phyloP scores from a whole-genome alignment of 495 filamentous ascomycete species.

The Hypomontagnella submonticulosa region DNA sequence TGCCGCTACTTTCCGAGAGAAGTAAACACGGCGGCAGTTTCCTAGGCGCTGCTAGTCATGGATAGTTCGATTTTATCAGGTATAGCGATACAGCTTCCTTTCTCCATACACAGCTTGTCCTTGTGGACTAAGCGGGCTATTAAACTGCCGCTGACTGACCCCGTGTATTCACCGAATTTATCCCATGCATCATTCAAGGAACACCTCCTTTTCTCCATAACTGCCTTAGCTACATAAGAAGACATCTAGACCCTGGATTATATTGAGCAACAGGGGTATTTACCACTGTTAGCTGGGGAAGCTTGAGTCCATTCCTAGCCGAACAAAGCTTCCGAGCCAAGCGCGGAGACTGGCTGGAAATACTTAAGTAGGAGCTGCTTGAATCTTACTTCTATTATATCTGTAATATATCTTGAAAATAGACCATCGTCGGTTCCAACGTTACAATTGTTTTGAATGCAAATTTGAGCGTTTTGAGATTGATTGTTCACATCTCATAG shows the following conservation, averaged over 20 bases:
- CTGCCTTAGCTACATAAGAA: slow-evolving; percentile 6
- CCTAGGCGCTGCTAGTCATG: slow-evolving; percentile 3
- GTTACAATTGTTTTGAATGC: neutral
- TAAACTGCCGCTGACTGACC: slow-evolving; percentile 12
- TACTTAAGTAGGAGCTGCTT: slow-evolving; percentile 1
- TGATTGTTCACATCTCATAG: slow-evolving; percentile 4
- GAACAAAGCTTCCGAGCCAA: slow-evolving; percentile 42
- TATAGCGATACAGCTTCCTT: neutral
- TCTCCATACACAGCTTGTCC: slow-evolving; percentile 4
- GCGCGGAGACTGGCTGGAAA: slow-evolving; percentile 29
- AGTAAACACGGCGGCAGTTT: slow-evolving; percentile 27
- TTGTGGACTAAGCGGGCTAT: neutral
- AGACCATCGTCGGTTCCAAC: neutral
- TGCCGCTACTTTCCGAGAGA: slow-evolving; percentile 28
- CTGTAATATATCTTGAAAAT: slow-evolving; percentile 8
- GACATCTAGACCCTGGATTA: neutral
- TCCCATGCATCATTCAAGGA: slow-evolving; percentile 15
- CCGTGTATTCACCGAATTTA: slow-evolving; percentile 23
- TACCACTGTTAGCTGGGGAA: slow-evolving; percentile 4
- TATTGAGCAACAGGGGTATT: slow-evolving; percentile 14
- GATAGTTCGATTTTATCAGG: slow-evolving; percentile 5
- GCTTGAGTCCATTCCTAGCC: slow-evolving; percentile 39
- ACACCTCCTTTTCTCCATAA: slow-evolving; percentile 6
- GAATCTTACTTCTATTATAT: slow-evolving; percentile 17
- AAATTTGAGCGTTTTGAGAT: slow-evolving; percentile 1